A percentile compares a stretch with the other conserved stretches of the same genome.
phyloP scores from a whole-genome alignment of 306 rosid genomes.

The Prosopis cineraria region DNA sequence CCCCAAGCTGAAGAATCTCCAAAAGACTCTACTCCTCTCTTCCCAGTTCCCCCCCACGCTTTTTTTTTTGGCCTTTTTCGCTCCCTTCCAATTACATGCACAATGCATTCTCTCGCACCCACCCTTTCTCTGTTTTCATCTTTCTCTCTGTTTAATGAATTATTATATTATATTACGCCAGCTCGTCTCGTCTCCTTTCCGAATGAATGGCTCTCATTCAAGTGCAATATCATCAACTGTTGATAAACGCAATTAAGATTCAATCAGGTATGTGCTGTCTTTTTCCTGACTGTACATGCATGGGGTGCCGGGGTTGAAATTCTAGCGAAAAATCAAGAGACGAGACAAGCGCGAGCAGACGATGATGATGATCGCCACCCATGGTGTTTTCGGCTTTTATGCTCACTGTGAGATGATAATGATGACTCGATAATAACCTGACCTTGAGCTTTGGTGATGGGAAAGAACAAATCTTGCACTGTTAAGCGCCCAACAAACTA shows the following conservation, averaged over 20 bases:
- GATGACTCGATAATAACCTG: slow-evolving; percentile 21
- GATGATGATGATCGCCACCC: background rate
- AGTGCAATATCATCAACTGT: background rate
- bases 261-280: background rate
- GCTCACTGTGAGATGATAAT: slow-evolving; percentile 15
- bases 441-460: slow-evolving; percentile 23
- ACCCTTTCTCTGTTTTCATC: too few relatives aligned
- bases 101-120: too few relatives aligned
- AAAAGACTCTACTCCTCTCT: background rate
- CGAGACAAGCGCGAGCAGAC: slow-evolving; percentile 5
- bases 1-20: background rate
- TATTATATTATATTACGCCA: too few relatives aligned
- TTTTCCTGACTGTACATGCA: background rate
- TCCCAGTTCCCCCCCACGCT: background rate
- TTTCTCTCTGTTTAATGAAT: too few relatives aligned
- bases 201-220: too few relatives aligned
- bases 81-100: too few relatives aligned
- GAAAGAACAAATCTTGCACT: slow-evolving; percentile 39
- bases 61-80: too few relatives aligned
- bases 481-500: slow-evolving; percentile 20
- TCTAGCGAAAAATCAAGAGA: background rate
- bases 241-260: background rate
- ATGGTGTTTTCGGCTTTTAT: slow-evolving; percentile 22
- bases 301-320: background rate
- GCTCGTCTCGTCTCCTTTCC: too few relatives aligned